A percentile compares a stretch with the other conserved stretches of the same genome.
These are phyloP conservation scores for Coelastrella sp. DNA, from an alignment of 139 green algal genomes.

Conservation along the genomic window DNA sequence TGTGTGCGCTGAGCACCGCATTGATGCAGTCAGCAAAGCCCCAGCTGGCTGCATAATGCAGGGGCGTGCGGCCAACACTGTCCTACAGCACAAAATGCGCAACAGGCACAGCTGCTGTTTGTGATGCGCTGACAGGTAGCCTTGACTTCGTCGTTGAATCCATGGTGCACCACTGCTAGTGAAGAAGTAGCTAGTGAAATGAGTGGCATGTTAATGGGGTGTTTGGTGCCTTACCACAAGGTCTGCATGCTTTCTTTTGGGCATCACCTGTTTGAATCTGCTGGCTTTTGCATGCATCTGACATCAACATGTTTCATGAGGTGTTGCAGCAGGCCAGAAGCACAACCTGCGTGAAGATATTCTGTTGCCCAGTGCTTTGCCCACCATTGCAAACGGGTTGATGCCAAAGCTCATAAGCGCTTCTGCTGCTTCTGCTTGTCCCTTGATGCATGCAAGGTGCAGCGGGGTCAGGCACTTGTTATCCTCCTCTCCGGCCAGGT, in stretches of 20 bases:
- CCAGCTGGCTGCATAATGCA: constrained; percentile 56
- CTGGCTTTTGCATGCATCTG: no score
- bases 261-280: no score
- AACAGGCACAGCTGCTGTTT: background rate
- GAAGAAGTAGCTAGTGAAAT: background rate
- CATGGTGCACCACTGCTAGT: background rate
- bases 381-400: constrained; percentile 53
- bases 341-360: background rate
- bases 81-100: background rate
- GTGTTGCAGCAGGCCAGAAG: background rate
- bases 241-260: no score
- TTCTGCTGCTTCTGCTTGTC: constrained; percentile 42
- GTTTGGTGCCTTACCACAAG: no score
- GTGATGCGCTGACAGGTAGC: background rate
- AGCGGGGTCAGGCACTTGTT: constrained; percentile 45
- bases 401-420: constrained; percentile 44
- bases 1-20: constrained; percentile 30
- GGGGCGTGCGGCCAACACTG: constrained; percentile 49
- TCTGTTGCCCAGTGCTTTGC: background rate
- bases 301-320: background rate
- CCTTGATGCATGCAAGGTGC: constrained; percentile 56
- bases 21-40: constrained; percentile 56
- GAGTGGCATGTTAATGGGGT: no score
- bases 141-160: background rate
- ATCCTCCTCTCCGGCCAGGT: constrained; percentile 22